phyloP scores from a whole-genome alignment of 306 rosid genomes.

The Oxytropis ochrocephala region DNA sequence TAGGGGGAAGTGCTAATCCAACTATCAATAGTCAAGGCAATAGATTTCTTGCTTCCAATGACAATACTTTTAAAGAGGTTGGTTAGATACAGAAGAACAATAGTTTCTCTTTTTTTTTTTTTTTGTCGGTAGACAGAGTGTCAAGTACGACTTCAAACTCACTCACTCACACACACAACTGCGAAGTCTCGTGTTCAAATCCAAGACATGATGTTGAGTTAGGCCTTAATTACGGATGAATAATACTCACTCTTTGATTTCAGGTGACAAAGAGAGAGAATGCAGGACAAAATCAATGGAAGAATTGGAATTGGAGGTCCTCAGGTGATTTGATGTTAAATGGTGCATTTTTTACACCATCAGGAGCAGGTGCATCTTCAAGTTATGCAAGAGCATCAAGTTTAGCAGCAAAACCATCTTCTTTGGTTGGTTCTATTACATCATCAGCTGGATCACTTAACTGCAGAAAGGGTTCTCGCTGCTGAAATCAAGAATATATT shows the following conservation, averaged over 20 bases:
- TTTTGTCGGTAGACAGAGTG: too few species aligned
- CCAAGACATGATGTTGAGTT: too few species aligned
- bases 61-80: constrained; percentile 62
- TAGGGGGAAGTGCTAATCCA: constrained; percentile 90
- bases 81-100: neutral
- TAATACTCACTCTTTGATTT: too few species aligned
- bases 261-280: constrained; percentile 70
- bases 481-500: constrained; percentile 31
- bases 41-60: constrained; percentile 73
- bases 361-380: constrained; percentile 74
- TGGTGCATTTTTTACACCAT: constrained; percentile 71
- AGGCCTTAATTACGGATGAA: too few species aligned
- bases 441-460: constrained; percentile 57
- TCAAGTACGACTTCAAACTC: too few species aligned
- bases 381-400: constrained; percentile 84
- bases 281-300: constrained; percentile 54
- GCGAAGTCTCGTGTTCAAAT: too few species aligned
- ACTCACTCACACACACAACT: too few species aligned
- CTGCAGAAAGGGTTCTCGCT: constrained; percentile 62
- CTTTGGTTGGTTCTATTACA: constrained; percentile 59
- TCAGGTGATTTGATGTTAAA: constrained; percentile 67
- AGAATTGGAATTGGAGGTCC: constrained; percentile 92
- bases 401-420: constrained; percentile 68
- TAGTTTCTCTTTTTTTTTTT: neutral
- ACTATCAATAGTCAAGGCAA: constrained; percentile 95